Evolutionary conservation across 805 yeast genomes (phyloP).

Genomic region (Kurtzmaniella cleridarum): DNA sequence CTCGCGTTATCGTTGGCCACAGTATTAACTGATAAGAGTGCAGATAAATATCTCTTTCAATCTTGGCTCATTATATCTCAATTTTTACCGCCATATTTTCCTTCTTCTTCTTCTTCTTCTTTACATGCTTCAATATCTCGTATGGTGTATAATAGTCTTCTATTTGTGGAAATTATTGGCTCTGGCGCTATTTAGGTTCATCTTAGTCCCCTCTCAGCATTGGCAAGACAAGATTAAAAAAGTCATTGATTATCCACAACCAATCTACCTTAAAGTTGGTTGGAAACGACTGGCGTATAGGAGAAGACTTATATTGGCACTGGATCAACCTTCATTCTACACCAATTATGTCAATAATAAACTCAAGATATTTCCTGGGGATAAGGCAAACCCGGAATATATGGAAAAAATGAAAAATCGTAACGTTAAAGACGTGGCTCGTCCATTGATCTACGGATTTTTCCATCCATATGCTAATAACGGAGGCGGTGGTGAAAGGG

Average conservation of each 20-base stretch:
- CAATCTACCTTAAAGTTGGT: conserved; percentile 32
- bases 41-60: background rate
- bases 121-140: conserved; percentile 2
- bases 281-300: conserved; percentile 34
- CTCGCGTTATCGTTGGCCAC: background rate
- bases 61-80: background rate
- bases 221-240: conserved; percentile 31
- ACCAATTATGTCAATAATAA: conserved; percentile 34
- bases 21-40: background rate
- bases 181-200: conserved; percentile 26
- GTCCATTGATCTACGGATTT: conserved; percentile 64
- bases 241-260: conserved; percentile 28
- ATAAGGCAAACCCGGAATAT: conserved; percentile 18
- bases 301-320: conserved; percentile 32
- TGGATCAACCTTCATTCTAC: conserved; percentile 31
- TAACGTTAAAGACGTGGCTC: conserved; percentile 27
- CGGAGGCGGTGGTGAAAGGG: conserved; percentile 98
- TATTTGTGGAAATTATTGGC: conserved; percentile 14
- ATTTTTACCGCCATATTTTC: background rate
- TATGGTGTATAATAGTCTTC: conserved; percentile 5
- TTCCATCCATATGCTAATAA: conserved; percentile 96
- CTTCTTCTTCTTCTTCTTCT: background rate
- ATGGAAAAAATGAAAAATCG: conserved; percentile 23
- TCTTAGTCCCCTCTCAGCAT: conserved; percentile 33
- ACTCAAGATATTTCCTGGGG: conserved; percentile 26